Evolutionary conservation across 352 stramenopile species (phyloP).

Genomic region (Phytophthora multivora): DNA sequence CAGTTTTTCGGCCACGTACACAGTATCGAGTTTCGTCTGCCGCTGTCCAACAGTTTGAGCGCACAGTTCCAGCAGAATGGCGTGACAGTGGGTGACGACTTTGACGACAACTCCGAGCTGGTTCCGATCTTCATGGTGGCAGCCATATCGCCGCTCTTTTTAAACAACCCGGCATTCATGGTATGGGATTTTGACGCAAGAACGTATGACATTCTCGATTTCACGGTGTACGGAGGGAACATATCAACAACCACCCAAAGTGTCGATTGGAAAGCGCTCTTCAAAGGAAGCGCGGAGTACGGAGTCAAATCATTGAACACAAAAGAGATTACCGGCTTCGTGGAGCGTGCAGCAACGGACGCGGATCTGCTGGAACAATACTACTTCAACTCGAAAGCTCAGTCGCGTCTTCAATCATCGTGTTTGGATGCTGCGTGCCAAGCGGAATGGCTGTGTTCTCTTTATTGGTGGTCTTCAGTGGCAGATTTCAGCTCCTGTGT

Average conservation of each 20-base stretch:
- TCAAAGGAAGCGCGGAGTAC: conserved; percentile 59
- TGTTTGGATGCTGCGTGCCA: conserved; percentile 53
- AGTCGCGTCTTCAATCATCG: conserved; percentile 46
- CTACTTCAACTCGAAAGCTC: conserved; percentile 83
- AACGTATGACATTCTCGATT: conserved; percentile 79
- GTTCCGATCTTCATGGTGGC: conserved; percentile 81
- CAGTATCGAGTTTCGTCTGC: conserved; percentile 89
- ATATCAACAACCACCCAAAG: conserved; percentile 45
- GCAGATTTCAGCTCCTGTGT: conserved; percentile 65
- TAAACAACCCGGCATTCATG: conserved; percentile 92
- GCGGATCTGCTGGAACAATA: conserved; percentile 61
- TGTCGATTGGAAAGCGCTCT: conserved; percentile 59
- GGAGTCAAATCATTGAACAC: conserved; percentile 54
- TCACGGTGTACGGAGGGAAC: conserved; percentile 78
- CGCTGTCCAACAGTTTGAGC: conserved; percentile 21
- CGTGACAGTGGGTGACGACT: conserved; percentile 15
- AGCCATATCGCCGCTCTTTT: conserved; percentile 90
- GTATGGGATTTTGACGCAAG: conserved; percentile 72
- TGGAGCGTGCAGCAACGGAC: conserved; percentile 48
- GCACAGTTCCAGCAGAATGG: conserved; percentile 19
- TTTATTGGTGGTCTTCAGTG: conserved; percentile 76
- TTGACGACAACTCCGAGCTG: conserved; percentile 29
- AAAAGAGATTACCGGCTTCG: conserved; percentile 46
- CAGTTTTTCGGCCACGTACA: conserved; percentile 94
- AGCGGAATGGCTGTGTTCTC: conserved; percentile 65